Evolutionary conservation across 1,139 yeast species (phyloP), one percentile per base, ranked within the genome.

Genomic region (Ogataea hybrid): DNA sequence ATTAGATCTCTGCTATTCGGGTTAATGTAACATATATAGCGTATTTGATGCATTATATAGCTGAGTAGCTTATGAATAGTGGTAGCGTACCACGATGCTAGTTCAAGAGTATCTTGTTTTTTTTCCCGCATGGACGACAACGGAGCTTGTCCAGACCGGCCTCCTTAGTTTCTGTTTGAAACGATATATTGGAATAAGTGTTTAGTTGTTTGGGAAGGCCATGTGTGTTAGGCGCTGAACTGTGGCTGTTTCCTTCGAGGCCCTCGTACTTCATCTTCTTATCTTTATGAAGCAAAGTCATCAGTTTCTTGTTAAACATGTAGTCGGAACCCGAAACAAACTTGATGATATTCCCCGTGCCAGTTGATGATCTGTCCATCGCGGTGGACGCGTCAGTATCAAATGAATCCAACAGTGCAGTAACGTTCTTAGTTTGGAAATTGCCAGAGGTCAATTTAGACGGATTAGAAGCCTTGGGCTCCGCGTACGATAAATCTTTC

Each of bases 321-420:
- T 39, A 40, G 31, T 46, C 48, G 3, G 49, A 41, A 6, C 48
- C 51, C 5, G 48, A 16, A 3, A 46, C 41, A 28, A 48, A 44
- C 31, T 43, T 41, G 34, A 39, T 39, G 32, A 42, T 32, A 30
- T 17, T 32, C 6, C 37, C 37, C 8, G 25, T 20, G 12, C 45
- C 39, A 11, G 25, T 28, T 10, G n/a, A 18, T 10, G 31, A 9
- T n/a, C 38, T 35, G 11, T 38, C 37, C 10, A 38, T n/a, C 7
- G 41, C 32, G 5, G 23, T 15, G 27, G 41, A 38, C 9, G 36
- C 23, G 23, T 38, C 41, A 17, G 37, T 27, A 7, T 38, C 29
- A 7, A 38, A 20, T 9, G 30, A 14, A 5, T 25, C 23, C 20
- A 33, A 33, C 15, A 21, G 29, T 21, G 25, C 32, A 25, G 32